Conservation (phyloP, 768 basidiomycete species). For the Leccinum uliginosum region DNA sequence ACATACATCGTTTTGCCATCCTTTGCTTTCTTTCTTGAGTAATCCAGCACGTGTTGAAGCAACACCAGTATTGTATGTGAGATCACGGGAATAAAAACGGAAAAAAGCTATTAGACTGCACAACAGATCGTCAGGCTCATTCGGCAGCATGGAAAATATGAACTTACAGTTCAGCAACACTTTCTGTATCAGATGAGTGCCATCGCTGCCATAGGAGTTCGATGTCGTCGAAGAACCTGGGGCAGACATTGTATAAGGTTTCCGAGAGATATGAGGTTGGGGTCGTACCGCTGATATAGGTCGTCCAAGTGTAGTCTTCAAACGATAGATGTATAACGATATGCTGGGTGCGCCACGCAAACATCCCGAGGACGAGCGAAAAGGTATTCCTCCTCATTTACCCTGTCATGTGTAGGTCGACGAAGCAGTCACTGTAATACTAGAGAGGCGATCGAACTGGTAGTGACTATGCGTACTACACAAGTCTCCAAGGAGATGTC, state of each 20-base stretch:
- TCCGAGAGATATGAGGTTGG: too few relatives aligned
- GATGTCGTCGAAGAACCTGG: conserved; percentile 96
- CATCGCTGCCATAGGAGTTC: conserved; percentile 87
- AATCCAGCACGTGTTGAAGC: conserved; percentile 87
- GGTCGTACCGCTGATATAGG: too few relatives aligned
- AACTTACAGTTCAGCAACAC: conserved; percentile 86
- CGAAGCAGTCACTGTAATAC: too few relatives aligned
- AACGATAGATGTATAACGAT: too few relatives aligned
- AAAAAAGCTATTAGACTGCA: conserved; percentile 93
- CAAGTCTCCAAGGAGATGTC: too few relatives aligned
- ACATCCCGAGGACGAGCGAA: too few relatives aligned
- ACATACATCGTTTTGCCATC: conserved; percentile 90
- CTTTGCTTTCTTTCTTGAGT: conserved; percentile 86
- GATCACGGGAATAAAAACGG: conserved; percentile 92
- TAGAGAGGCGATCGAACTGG: too few relatives aligned
- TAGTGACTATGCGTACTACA: too few relatives aligned
- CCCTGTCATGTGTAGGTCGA: too few relatives aligned
- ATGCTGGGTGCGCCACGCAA: too few relatives aligned
- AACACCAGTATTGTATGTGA: conserved; percentile 86
- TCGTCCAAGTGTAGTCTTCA: too few relatives aligned
- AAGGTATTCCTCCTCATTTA: too few relatives aligned
- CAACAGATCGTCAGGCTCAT: conserved; percentile 7
- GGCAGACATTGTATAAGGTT: conserved; percentile 8
- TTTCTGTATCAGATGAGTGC: conserved; percentile 88
- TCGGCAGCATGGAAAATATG: background rate